Evolutionary conservation across 345 rosid genomes (phyloP).

Genomic region (Microcos paniculata): DNA sequence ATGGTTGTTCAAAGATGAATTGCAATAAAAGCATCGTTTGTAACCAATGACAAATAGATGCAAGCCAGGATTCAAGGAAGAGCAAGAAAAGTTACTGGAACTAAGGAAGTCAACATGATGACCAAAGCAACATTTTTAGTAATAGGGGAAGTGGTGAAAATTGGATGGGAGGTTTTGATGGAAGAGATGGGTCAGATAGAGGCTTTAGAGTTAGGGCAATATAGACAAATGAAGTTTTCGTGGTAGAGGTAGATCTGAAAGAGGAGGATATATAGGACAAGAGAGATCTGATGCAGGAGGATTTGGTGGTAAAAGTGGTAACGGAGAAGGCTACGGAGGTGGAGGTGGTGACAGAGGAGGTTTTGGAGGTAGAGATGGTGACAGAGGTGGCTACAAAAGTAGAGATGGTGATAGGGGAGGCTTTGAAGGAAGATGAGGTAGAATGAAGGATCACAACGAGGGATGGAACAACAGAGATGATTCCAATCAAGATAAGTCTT

Average conservation of each 20-base stretch:
- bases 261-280: no score
- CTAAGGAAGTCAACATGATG: conserved; percentile 14
- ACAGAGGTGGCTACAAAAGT: conserved; percentile 31
- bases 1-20: no score
- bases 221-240: conserved; percentile 31
- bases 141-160: conserved; percentile 27
- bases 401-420: no score
- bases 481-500: conserved; percentile 21
- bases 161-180: conserved; percentile 35
- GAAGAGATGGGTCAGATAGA: conserved; percentile 31
- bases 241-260: conserved; percentile 29
- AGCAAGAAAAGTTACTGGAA: conserved; percentile 7
- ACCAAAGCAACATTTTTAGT: conserved; percentile 22
- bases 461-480: conserved; percentile 24
- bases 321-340: conserved; percentile 28
- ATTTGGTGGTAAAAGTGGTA: conserved; percentile 31
- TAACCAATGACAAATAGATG: no score
- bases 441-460: conserved; percentile 29
- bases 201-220: conserved; percentile 34
- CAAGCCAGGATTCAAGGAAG: conserved; percentile 15
- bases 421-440: conserved; percentile 38
- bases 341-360: conserved; percentile 32
- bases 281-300: conserved; percentile 29
- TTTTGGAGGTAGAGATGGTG: conserved; percentile 31
- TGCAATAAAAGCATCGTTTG: no score